Base-by-base conservation (phyloP, 176 grass and related monocot species). In the Raddia distichophylla region DNA sequence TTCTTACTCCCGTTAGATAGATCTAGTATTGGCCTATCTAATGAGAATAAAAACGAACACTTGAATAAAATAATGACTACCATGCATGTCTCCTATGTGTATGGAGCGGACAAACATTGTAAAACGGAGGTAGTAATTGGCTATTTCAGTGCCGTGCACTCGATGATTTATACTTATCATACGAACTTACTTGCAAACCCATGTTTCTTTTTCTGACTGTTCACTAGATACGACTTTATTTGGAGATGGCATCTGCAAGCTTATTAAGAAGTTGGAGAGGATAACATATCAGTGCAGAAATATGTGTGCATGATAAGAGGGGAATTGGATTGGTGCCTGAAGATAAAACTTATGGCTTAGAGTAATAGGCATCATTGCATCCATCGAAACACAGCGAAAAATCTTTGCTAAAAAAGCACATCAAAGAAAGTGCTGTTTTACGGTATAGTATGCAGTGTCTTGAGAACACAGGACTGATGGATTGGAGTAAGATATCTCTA, bases 311-410 rank as follows among this genome's bases (percentile, higher is more conserved):
- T 69, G 69, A 80, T 80, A 60, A 77, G n/a, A 86, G 52, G 34
- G 68, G 6, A 78, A 62, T 78, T 86, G 88, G 73, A 65, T 1
- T 55, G 47, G 74, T 65, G 66, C 67, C 20, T 61, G 12, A 8
- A 1, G 60, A 78, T 82, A 68, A 82, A 82, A 82, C 63, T 68
- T 8, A 52, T 67, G 51, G 37, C 69, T 81, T 86, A 65, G 50
- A 77, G 42, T 66, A 70, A 77, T 50, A 81, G 5, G 0, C 54
- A 67, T 51, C 77, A 76, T 81, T 77, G 33, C 57, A 77, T 17
- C 67, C 44, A 78, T 72, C 59, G 20, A 60, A 86, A 66, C 51
- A 58, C 42, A 81, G 22, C 0, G 27, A 27, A 27, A 27, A 27
- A 27, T 0, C 27, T 27, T 27, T 27, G 4, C 4, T 40, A 3